Conservation (phyloP, 495 filamentous ascomycete genomes). For the Penicillium paxilli region DNA sequence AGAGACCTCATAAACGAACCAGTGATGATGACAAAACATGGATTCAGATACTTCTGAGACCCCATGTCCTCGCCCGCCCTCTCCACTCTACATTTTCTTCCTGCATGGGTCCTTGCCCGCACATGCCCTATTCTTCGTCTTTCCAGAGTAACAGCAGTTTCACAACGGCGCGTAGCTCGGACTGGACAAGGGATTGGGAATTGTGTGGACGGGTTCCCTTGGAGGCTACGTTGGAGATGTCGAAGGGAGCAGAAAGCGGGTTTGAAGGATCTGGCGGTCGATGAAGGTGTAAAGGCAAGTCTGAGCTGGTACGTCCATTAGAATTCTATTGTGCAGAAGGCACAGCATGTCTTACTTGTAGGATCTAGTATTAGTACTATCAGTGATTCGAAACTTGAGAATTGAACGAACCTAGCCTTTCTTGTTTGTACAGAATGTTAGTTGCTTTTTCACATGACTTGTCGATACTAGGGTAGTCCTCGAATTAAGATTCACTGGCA, state of each 20-base stretch:
- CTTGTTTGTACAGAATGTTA: too few relatives aligned
- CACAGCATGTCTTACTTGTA: too few relatives aligned
- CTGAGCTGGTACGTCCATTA: slow-evolving; percentile 41
- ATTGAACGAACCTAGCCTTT: too few relatives aligned
- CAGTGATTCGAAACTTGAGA: too few relatives aligned
- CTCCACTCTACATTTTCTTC: slow-evolving; percentile 7
- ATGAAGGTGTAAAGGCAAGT: slow-evolving; percentile 52
- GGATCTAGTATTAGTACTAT: too few relatives aligned
- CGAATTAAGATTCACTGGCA: too few relatives aligned
- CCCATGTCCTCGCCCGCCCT: slow-evolving; percentile 8
- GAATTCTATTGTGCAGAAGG: neutral
- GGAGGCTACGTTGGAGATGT: neutral
- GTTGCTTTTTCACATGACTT: too few relatives aligned
- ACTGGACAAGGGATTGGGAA: neutral
- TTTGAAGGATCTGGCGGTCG: slow-evolving; percentile 17
- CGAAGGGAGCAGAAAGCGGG: neutral
- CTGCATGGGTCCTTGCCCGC: slow-evolving; percentile 3
- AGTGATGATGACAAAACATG: slow-evolving; percentile 48
- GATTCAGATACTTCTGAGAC: slow-evolving; percentile 56
- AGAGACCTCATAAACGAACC: slow-evolving; percentile 10
- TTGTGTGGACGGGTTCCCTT: neutral
- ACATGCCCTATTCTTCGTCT: neutral
- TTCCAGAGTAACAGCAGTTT: slow-evolving; percentile 32
- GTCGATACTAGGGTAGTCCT: too few relatives aligned
- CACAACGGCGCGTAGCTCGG: slow-evolving; percentile 20